Base-by-base conservation (phyloP, 345 rosid species). In the Anastatica hierochuntica region DNA sequence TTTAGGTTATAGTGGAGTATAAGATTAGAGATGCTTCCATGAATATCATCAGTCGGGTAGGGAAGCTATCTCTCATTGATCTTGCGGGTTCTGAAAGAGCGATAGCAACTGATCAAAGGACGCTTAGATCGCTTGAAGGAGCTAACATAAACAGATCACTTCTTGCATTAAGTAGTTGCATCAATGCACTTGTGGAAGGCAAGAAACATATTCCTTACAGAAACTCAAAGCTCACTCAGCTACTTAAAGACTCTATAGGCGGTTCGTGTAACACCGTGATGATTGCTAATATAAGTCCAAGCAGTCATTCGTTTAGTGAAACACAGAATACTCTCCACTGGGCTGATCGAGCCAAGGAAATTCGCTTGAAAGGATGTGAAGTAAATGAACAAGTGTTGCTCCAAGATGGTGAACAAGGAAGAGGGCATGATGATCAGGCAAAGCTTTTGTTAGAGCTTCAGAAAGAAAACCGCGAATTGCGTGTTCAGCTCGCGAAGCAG, bases 41-140 rank as follows among this genome's bases (percentile, higher is more conserved):
- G 90, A 84, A 84, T 62, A 57, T 82, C 26, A 49, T 84, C 31
- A 72, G 71, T 53, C 72, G 74, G 58, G 72, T 80, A 0, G 97
- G 95, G 33, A 90, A 90, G 77, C 83, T 90, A 45, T 90, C 97
- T 14, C 79, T 90, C 29, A 82, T 90, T 13, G 97, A 90, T 75
- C 97, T 90, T 57, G 97, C 97, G 8, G 97, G 97, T n/a, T 90
- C 97, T 10, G 97, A 90, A 71, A 83, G 97, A 76, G 96, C 97
- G 2, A 60, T 86, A 41, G 96, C 97, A 40, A 84, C 97, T 30
- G 96, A 90, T 69, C 96, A 80, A 55, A 77, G 94, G 69, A 86
- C 97, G 26, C 81, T 82, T 35, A 74, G 97, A 66, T 86, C 97
- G 4, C 71, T 84, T 6, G 97, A 90, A 69, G 97, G 97, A 15